Evolutionary conservation across 2,329 filamentous ascomycete genomes (phyloP).

Genomic region (Paraphaeosphaeria sporulosa): DNA sequence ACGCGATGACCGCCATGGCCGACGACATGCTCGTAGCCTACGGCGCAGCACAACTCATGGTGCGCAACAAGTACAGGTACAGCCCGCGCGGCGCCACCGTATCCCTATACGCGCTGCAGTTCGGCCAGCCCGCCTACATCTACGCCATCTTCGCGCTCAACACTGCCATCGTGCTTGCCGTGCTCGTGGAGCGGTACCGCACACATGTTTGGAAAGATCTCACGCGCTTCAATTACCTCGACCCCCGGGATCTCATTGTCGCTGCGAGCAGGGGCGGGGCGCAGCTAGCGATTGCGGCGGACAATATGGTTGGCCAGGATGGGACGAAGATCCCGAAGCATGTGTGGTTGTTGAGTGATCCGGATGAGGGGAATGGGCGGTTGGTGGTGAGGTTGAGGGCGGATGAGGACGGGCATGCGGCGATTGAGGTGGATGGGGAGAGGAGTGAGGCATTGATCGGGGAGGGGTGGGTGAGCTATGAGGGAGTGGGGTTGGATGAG

Average conservation of each 20-base stretch:
- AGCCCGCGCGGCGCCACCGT: conserved; percentile 21
- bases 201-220: conserved; percentile 34
- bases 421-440: conserved; percentile 24
- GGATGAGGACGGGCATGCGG: conserved; percentile 29
- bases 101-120: conserved; percentile 28
- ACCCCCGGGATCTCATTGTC: conserved; percentile 39
- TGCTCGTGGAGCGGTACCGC: conserved; percentile 32
- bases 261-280: conserved; percentile 32
- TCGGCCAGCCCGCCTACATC: conserved; percentile 38
- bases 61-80: conserved; percentile 26
- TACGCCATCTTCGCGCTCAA: conserved; percentile 41
- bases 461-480: conserved; percentile 5
- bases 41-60: conserved; percentile 45
- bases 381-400: conserved; percentile 30
- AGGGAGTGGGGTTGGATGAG: conserved; percentile 1
- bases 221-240: conserved; percentile 39
- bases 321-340: conserved; percentile 25
- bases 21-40: conserved; percentile 43
- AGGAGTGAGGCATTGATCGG: conserved; percentile 9
- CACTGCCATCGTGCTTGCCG: conserved; percentile 30
- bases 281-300: conserved; percentile 29
- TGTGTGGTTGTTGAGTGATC: conserved; percentile 34
- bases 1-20: conserved; percentile 35
- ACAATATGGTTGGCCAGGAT: conserved; percentile 22
- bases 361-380: conserved; percentile 33